Evolutionary conservation across 2,329 filamentous ascomycete species (phyloP).

Genomic region (Camillea tinctor): DNA sequence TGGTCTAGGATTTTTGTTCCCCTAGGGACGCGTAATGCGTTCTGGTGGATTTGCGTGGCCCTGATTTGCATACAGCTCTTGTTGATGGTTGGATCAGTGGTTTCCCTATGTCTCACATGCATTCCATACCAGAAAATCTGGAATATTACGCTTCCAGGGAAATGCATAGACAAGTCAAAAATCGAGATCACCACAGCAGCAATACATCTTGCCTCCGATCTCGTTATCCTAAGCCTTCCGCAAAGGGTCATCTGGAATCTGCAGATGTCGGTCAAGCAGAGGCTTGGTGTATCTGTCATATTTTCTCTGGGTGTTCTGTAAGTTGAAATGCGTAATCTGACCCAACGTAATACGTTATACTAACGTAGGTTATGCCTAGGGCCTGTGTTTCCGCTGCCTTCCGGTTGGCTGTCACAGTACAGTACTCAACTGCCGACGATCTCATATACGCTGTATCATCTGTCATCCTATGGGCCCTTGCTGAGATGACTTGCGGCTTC

Average conservation of each 20-base stretch:
- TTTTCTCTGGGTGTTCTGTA: constrained; percentile 15
- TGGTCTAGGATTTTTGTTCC: constrained; percentile 21
- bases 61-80: constrained; percentile 10
- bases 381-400: constrained; percentile 41
- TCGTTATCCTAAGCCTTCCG: constrained; percentile 10
- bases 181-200: constrained; percentile 16
- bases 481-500: constrained; percentile 46
- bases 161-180: constrained; percentile 15
- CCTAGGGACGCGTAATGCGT: constrained; percentile 11
- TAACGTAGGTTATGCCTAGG: constrained; percentile 23
- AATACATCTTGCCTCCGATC: constrained; percentile 16
- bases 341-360: not conserved
- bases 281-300: constrained; percentile 10
- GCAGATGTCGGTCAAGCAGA: constrained; percentile 7
- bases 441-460: constrained; percentile 38
- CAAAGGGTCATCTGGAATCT: constrained; percentile 15
- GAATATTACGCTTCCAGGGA: constrained; percentile 15
- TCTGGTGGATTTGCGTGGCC: constrained; percentile 17
- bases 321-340: not conserved
- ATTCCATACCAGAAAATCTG: constrained; percentile 17
- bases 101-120: constrained; percentile 12
- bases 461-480: constrained; percentile 43
- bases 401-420: constrained; percentile 35
- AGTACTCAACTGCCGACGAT: constrained; percentile 30
- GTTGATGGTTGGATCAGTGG: constrained; percentile 12